Conservation (phyloP, 257 asterid species). For the Ophiorrhiza pumila region DNA sequence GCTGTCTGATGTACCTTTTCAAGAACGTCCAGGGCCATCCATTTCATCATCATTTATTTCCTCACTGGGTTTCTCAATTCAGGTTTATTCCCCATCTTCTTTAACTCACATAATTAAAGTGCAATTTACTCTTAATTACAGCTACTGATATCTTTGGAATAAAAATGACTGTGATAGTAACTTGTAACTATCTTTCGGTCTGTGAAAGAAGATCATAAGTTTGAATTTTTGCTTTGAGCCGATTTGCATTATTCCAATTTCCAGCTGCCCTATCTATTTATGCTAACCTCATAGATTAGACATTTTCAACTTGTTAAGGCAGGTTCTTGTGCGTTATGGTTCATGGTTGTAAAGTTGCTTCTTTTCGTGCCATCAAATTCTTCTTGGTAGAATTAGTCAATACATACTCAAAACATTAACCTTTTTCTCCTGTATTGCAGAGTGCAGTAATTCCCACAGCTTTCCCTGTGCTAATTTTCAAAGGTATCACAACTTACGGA, state of each 20-base stretch:
- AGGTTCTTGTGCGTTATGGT: not conserved
- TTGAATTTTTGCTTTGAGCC: not conserved
- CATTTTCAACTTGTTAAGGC: not conserved
- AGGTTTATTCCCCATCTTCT: conserved; percentile 25
- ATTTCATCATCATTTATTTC: conserved; percentile 52
- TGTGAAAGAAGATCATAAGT: not conserved
- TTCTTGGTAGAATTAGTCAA: too few species aligned
- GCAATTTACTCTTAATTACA: too few species aligned
- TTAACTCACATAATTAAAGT: too few species aligned
- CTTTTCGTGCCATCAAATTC: too few species aligned
- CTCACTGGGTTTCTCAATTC: conserved; percentile 56
- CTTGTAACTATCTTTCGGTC: not conserved
- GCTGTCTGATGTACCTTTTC: conserved; percentile 29
- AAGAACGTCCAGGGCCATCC: conserved; percentile 56
- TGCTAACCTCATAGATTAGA: not conserved
- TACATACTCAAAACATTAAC: too few species aligned
- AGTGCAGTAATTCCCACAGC: conserved; percentile 48
- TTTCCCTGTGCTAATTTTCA: conserved; percentile 38
- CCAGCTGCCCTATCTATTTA: not conserved
- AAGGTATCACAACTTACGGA: conserved; percentile 39
- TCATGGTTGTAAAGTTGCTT: too few species aligned
- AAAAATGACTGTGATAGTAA: not conserved
- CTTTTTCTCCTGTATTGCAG: conserved; percentile 21
- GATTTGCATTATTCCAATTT: not conserved
- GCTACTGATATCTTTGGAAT: too few species aligned